Base-by-base conservation (phyloP, 1,284 basidiomycete species). In the Irpex lacteus region DNA sequence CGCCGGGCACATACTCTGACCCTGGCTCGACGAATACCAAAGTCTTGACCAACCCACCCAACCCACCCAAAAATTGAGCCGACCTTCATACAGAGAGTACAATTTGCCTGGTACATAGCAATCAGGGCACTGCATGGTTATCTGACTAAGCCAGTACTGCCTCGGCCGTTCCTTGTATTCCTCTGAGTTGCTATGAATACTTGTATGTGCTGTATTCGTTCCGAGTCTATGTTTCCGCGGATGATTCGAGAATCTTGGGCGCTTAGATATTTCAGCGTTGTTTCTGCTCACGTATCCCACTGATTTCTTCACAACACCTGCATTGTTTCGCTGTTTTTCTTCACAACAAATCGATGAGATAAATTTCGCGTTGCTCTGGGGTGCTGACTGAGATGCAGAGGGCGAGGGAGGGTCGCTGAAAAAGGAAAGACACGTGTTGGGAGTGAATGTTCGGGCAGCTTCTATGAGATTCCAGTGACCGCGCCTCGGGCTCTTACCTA, bases 361-460 rank as follows among this genome's bases (percentile, higher is more conserved):
- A 44, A 9, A 11, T 26, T 26, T 26, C 26, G 26, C 26, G 26
- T 26, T 26, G 26, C 26, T 26, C 26, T 26, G 26, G 3, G 40
- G 15, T 44, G 40, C 15, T 44, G 40, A 11, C 11, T 9, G 11
- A 15, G 15, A 15, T 19, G 15, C 11, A 18, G 19, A 52, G 50
- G n/a, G 19, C 6, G 19, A 52, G 50, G 50, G 19, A 52, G 50
- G 19, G 50, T 52, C 21, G 56, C 62, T 47, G 36, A 37, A 53
- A 59, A 63, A 63, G 62, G 62, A 11, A 59, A 55, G 9, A 18
- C 62, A 63, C 62, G 62, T 63, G 62, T 8, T 26, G 36, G 40
- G 18, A 32, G 26, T 40, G 62, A 63, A 63, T 8, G 44, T 63
- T 63, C 62, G 53, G 62, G 56, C 56, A 63, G 44, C 38, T 63